These are phyloP conservation scores for Cardamine occulta DNA, from an alignment of 345 rosid genomes.

Conservation along the genomic window DNA sequence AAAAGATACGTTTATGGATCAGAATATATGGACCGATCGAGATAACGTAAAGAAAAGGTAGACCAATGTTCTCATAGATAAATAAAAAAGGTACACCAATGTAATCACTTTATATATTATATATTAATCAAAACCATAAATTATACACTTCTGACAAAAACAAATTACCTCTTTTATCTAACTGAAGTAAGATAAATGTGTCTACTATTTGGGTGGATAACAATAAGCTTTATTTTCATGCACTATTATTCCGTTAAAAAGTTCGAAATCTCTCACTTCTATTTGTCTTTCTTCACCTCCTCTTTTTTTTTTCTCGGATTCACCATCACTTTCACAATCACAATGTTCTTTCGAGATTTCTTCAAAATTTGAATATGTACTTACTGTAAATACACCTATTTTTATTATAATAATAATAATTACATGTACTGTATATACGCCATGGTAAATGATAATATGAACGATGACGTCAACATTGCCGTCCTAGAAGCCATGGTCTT, in stretches of 20 bases:
- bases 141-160: background rate
- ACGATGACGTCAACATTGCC: too few species aligned
- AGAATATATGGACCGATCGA: background rate
- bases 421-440: too few species aligned
- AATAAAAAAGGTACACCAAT: background rate
- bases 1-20: conserved; percentile 13
- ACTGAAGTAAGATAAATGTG: background rate
- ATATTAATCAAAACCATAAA: background rate
- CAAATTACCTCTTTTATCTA: background rate
- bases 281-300: too few species aligned
- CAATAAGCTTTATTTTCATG: background rate
- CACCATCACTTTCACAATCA: too few species aligned
- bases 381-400: too few species aligned
- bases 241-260: background rate
- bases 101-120: background rate
- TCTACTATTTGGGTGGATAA: background rate
- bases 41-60: background rate
- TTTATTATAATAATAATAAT: too few species aligned
- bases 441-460: too few species aligned
- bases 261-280: too few species aligned
- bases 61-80: background rate
- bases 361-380: too few species aligned
- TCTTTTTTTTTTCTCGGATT: too few species aligned
- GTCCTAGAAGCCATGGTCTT: too few species aligned
- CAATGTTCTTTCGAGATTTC: too few species aligned